A percentile compares a stretch with the other conserved stretches of the same genome.
These are phyloP conservation scores for Chaetoscypha palmicola DNA, from an alignment of 2,329 filamentous ascomycete species.

Conservation along the genomic window DNA sequence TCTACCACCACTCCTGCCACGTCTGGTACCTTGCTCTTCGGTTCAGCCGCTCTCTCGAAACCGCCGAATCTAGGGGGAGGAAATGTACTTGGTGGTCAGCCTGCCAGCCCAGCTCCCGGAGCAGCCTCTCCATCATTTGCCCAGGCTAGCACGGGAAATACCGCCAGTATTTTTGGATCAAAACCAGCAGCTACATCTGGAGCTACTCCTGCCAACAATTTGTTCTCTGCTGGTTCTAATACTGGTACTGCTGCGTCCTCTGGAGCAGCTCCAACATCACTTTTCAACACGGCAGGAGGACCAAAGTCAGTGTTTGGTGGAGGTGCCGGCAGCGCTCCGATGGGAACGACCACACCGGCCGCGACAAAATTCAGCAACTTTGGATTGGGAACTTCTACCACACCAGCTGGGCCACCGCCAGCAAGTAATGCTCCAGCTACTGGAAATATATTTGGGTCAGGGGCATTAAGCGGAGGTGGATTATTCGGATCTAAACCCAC, in stretches of 20 bases:
- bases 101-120: neutral
- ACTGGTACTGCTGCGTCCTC: neutral
- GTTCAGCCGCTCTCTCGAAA: constrained; percentile 18
- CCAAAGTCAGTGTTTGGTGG: constrained; percentile 7
- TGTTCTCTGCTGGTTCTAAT: neutral
- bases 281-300: constrained; percentile 3
- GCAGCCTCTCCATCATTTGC: too few relatives aligned
- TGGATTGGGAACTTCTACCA: constrained; percentile 24
- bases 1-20: constrained; percentile 10
- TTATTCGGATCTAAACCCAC: constrained; percentile 15
- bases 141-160: too few relatives aligned
- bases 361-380: constrained; percentile 17
- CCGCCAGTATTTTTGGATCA: constrained; percentile 14
- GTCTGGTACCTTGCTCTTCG: neutral
- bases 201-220: constrained; percentile 5
- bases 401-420: constrained; percentile 30
- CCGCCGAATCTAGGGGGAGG: constrained; percentile 23
- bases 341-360: constrained; percentile 26
- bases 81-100: constrained; percentile 19
- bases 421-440: constrained; percentile 13
- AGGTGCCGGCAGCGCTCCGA: constrained; percentile 13
- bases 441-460: constrained; percentile 13
- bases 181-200: constrained; percentile 21
- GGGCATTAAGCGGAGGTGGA: constrained; percentile 1
- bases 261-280: constrained; percentile 7